Evolutionary conservation across 495 filamentous ascomycete genomes (phyloP).

Genomic region (Evansstolkia leycettana): DNA sequence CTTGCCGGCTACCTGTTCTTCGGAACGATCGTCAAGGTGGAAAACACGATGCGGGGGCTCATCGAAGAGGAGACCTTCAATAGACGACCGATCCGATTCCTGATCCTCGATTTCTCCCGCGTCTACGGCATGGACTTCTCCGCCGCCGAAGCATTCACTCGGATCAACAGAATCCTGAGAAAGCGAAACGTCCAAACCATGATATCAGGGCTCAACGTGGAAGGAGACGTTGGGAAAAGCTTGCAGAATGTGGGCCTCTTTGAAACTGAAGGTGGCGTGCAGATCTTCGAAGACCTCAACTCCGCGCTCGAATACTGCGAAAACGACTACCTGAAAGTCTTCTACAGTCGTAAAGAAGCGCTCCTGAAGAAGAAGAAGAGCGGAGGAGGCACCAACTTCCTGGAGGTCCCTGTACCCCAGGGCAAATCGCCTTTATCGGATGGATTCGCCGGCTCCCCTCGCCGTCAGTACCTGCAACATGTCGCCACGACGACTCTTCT

Average conservation of each 20-base stretch:
- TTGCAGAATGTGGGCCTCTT: slow-evolving; percentile 71
- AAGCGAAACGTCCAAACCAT: slow-evolving; percentile 63
- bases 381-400: slow-evolving; percentile 6
- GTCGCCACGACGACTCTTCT: slow-evolving; percentile 61
- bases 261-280: slow-evolving; percentile 51
- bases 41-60: slow-evolving; percentile 68
- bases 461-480: slow-evolving; percentile 61
- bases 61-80: slow-evolving; percentile 72
- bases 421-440: slow-evolving; percentile 19
- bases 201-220: slow-evolving; percentile 65
- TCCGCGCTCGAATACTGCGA: slow-evolving; percentile 87
- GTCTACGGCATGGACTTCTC: slow-evolving; percentile 94
- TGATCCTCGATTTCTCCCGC: slow-evolving; percentile 80
- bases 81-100: slow-evolving; percentile 66
- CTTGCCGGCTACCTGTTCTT: slow-evolving; percentile 91
- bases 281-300: slow-evolving; percentile 81
- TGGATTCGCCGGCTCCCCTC: slow-evolving; percentile 59
- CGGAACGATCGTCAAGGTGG: slow-evolving; percentile 88
- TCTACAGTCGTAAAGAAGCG: slow-evolving; percentile 47
- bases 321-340: slow-evolving; percentile 81
- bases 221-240: slow-evolving; percentile 61
- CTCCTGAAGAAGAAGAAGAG: slow-evolving; percentile 19
- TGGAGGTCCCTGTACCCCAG: slow-evolving; percentile 40
- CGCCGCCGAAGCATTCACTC: slow-evolving; percentile 84
- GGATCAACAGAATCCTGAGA: slow-evolving; percentile 71